These are phyloP conservation scores for Phialocephala sp. DNA, from an alignment of 2,329 filamentous ascomycete species.

Conservation along the genomic window DNA sequence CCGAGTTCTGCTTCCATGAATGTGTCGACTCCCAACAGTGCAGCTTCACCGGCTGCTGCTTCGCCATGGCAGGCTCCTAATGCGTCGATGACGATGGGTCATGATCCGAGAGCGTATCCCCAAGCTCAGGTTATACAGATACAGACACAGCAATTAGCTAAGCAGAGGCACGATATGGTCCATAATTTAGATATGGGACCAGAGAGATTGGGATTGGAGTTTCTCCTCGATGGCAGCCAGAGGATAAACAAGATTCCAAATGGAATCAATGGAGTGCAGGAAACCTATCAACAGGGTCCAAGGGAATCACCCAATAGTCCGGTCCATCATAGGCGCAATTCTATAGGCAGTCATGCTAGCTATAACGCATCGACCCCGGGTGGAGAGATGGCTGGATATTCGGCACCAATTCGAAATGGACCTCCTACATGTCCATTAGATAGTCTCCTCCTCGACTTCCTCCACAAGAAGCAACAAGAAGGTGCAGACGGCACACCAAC, in stretches of 20 bases:
- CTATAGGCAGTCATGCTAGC: constrained; percentile 36
- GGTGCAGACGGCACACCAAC: constrained; percentile 64
- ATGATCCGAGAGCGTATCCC: constrained; percentile 40
- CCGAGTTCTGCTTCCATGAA: constrained; percentile 41
- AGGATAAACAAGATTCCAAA: constrained; percentile 59
- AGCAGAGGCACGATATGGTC: constrained; percentile 55
- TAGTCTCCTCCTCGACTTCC: constrained; percentile 78
- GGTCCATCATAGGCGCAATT: constrained; percentile 35
- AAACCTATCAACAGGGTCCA: constrained; percentile 40
- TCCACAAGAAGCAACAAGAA: constrained; percentile 70
- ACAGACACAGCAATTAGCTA: constrained; percentile 44
- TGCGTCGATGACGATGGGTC: constrained; percentile 37
- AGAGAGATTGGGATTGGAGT: constrained; percentile 75
- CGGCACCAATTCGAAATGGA: constrained; percentile 59
- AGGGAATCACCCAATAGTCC: constrained; percentile 25
- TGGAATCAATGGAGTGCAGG: constrained; percentile 54
- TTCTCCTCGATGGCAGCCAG: constrained; percentile 68
- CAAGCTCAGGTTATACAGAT: constrained; percentile 44
- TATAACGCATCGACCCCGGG: constrained; percentile 31
- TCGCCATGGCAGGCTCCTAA: constrained; percentile 41
- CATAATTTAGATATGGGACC: constrained; percentile 65
- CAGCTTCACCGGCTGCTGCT: constrained; percentile 44
- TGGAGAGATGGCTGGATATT: constrained; percentile 33
- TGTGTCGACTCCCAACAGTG: constrained; percentile 48
- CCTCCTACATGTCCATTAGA: constrained; percentile 79